Conservation (phyloP, 192 early-diverging fungal species). For the Backusella macrospora region DNA sequence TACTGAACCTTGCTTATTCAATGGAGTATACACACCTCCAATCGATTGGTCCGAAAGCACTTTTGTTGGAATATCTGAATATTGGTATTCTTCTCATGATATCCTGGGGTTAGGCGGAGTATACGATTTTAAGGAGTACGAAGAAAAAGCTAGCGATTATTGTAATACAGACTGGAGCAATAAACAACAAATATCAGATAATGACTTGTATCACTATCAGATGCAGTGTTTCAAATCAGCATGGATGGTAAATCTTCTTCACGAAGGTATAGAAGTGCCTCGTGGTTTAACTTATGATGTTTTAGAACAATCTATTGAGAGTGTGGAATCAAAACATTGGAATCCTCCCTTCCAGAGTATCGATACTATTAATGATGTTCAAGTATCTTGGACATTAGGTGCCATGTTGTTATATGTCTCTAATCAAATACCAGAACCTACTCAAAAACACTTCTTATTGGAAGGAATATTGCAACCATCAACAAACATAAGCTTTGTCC, state of each 20-base stretch:
- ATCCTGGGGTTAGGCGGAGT: slow-evolving; percentile 78
- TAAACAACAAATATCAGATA: slow-evolving; percentile 44
- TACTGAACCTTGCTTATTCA: slow-evolving; percentile 87
- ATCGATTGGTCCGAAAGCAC: slow-evolving; percentile 75
- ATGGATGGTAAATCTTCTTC: slow-evolving; percentile 91
- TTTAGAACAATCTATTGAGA: slow-evolving; percentile 48
- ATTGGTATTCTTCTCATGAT: slow-evolving; percentile 93
- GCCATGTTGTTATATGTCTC: slow-evolving; percentile 62
- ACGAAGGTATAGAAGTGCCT: slow-evolving; percentile 88
- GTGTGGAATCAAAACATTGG: slow-evolving; percentile 50
- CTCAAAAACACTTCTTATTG: neutral
- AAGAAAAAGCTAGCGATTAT: slow-evolving; percentile 65
- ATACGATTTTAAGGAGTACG: slow-evolving; percentile 76
- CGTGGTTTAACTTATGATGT: slow-evolving; percentile 39
- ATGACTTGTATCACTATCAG: slow-evolving; percentile 64
- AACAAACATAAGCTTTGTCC: neutral
- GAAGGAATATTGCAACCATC: slow-evolving; percentile 8
- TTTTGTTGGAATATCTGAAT: slow-evolving; percentile 94
- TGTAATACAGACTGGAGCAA: slow-evolving; percentile 73
- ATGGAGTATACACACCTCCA: slow-evolving; percentile 88
- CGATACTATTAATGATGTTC: slow-evolving; percentile 70
- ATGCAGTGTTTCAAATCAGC: slow-evolving; percentile 96
- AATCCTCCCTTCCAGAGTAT: slow-evolving; percentile 73
- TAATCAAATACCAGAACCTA: slow-evolving; percentile 37
- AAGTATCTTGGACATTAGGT: slow-evolving; percentile 91